These are phyloP conservation scores for Cystobasidium slooffiae DNA, from an alignment of 1,284 basidiomycete genomes.

Conservation along the genomic window DNA sequence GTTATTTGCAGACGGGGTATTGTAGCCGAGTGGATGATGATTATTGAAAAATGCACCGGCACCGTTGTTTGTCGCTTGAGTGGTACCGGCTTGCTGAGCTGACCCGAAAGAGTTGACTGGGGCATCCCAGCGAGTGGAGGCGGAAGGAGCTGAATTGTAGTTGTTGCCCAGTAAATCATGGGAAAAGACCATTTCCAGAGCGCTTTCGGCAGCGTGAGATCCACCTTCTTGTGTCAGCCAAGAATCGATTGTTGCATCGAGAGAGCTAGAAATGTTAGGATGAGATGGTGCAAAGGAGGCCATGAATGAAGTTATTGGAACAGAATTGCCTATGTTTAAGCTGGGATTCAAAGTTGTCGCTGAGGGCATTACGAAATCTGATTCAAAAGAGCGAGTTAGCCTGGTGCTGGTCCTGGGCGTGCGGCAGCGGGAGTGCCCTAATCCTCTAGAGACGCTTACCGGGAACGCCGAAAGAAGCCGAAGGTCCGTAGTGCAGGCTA, in stretches of 20 bases:
- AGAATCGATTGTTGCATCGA: conserved; percentile 7
- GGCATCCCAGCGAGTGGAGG: background rate
- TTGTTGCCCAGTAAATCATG: background rate
- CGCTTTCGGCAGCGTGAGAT: conserved; percentile 13
- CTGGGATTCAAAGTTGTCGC: background rate
- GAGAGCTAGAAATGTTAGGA: background rate
- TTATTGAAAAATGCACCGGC: background rate
- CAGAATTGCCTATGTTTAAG: background rate
- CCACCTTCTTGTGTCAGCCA: conserved; percentile 19
- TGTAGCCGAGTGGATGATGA: background rate
- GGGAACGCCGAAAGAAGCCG: too few relatives aligned
- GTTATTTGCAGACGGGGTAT: conserved; percentile 11
- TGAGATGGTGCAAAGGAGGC: background rate
- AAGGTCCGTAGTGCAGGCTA: too few relatives aligned
- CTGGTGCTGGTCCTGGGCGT: too few relatives aligned
- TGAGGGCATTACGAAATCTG: background rate
- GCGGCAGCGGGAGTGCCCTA: too few relatives aligned
- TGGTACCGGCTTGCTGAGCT: background rate
- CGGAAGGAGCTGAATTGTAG: background rate
- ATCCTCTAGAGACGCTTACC: too few relatives aligned
- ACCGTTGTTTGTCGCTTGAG: background rate
- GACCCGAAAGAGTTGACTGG: background rate
- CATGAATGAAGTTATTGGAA: conserved; percentile 6
- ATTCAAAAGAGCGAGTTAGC: too few relatives aligned
- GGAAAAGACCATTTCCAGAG: conserved; percentile 22